Evolutionary conservation across 2,329 filamentous ascomycete species (phyloP), one percentile per base, ranked within the genome.

Genomic region (Ustulina deusta): DNA sequence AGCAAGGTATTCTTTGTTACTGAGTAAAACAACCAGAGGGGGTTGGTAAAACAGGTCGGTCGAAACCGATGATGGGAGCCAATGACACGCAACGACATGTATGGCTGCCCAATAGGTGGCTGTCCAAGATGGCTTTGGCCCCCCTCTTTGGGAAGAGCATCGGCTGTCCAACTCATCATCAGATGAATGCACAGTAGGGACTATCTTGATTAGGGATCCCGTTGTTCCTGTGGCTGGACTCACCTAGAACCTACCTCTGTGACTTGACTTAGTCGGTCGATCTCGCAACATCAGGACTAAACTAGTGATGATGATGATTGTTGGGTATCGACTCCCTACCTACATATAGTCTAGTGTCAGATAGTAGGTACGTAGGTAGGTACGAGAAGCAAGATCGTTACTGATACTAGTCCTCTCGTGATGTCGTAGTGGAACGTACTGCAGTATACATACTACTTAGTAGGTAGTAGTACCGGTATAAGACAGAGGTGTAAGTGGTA

Each of bases 51-150:
- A 22, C 17, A n/a, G 25, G 46, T 10, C 22, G 22, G 44, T 27
- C 34, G 46, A 42, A 51, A 40, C 49, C 27, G 32, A 49, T 6
- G 54, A 25, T 48, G 46, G 54, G 44, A 27, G 32, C 56, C 61
- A 63, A 60, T 63, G 29, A 25, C 42, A 38, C 29, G 54, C 20
- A 25, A 25, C 42, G 22, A 25, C 60, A 67, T 69, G 68, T 69
- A 69, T 69, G 58, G 68, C 51, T 69, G 68, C 68, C 68, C 68
- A 69, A 69, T 68, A 59, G 38, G 61, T 68, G 32, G 25, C 49
- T 63, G 60, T 60, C 55, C 61, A 68, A 64, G 64, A 32, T 49
- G 25, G 54, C 20, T n/a, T 13, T 42, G 56, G 34, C 27, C 25
- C 56, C 48, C 63, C 61, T 65, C 55, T 27, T 46, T 29, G 25